Percentiles rank a stretch among this genome's conserved stretches.
Conservation (phyloP, 2,329 filamentous ascomycete genomes). For the Lanzia echinophila region DNA sequence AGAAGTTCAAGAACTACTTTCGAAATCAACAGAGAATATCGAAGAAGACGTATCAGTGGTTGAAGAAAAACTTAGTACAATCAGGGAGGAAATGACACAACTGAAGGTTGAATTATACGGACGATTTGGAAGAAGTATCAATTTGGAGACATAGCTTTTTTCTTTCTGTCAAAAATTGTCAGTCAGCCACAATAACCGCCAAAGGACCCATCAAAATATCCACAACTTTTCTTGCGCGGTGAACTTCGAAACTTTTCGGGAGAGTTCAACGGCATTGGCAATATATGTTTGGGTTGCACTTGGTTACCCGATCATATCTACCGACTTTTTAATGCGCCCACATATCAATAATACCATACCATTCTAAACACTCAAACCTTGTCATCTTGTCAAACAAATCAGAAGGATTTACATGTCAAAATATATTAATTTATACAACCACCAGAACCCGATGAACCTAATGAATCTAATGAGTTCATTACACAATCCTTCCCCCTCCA, state of each 20-base stretch:
- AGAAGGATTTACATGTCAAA: background rate
- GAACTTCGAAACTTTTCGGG: background rate
- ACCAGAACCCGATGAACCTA: too few relatives aligned
- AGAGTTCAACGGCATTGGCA: background rate
- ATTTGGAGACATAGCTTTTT: constrained; percentile 73
- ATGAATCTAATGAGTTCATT: too few relatives aligned
- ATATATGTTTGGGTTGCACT: too few relatives aligned
- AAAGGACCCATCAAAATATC: constrained; percentile 5
- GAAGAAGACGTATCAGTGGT: constrained; percentile 69
- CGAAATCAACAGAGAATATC: constrained; percentile 62
- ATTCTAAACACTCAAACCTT: too few relatives aligned
- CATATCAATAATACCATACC: background rate
- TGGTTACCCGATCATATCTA: background rate
- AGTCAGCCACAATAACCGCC: constrained; percentile 7
- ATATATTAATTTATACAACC: background rate
- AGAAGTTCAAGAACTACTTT: constrained; percentile 81
- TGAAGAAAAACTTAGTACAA: constrained; percentile 66
- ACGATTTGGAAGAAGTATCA: constrained; percentile 93
- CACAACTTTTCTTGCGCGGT: background rate
- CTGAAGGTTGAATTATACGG: constrained; percentile 92
- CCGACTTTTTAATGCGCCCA: background rate
- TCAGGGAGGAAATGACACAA: constrained; percentile 81
- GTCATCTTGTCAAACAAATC: too few relatives aligned
- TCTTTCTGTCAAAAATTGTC: constrained; percentile 22
- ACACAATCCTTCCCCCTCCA: too few relatives aligned